These are phyloP conservation scores for Fusarium anguioides DNA, from an alignment of 2,329 filamentous ascomycete species.

Conservation along the genomic window DNA sequence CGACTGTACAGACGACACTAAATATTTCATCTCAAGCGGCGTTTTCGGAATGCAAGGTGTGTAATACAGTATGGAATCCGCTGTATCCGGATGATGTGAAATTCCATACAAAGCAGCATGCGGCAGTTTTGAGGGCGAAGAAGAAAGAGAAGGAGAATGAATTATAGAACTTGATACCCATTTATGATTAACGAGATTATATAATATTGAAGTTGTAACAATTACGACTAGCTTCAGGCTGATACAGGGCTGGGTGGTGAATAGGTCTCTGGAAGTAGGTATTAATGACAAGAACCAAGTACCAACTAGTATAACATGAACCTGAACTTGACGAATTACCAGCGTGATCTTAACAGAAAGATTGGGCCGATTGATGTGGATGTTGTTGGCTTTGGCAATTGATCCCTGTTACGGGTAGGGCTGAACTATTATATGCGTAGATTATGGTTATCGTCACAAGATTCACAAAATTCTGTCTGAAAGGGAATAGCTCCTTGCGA, in stretches of 20 bases:
- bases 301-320: too few relatives aligned
- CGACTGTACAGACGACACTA: conserved; percentile 56
- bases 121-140: conserved; percentile 47
- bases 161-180: conserved; percentile 42
- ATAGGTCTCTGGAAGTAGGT: too few relatives aligned
- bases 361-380: neutral
- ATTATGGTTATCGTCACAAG: neutral
- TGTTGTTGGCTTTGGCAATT: neutral
- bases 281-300: too few relatives aligned
- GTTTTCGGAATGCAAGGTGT: conserved; percentile 57
- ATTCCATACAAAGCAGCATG: conserved; percentile 55
- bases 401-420: neutral
- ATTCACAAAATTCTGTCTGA: neutral
- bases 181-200: conserved; percentile 28
- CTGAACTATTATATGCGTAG: neutral
- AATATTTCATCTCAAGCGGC: conserved; percentile 56
- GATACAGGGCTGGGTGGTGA: neutral
- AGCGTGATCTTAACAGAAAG: too few relatives aligned
- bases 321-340: too few relatives aligned
- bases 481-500: neutral
- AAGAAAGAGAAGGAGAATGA: conserved; percentile 40
- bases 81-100: conserved; percentile 57
- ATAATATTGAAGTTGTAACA: neutral
- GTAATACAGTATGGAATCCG: conserved; percentile 58
- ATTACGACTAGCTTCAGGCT: neutral